phyloP scores from a whole-genome alignment of 306 rosid genomes.

The Vigna nakashimae region DNA sequence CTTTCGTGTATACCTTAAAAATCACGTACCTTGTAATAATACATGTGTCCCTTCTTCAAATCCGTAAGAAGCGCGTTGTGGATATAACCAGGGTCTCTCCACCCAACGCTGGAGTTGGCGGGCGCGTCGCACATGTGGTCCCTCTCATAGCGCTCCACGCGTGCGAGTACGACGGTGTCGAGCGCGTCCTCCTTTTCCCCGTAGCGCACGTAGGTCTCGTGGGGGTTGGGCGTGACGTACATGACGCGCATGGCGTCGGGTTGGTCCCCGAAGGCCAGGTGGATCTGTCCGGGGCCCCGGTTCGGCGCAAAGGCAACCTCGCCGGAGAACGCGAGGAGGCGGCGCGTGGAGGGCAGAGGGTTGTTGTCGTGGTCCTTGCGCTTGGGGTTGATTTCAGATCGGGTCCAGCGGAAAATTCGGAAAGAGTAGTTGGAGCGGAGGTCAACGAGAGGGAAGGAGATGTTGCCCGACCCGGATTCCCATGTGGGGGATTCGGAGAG shows the following conservation, averaged over 20 bases:
- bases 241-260: conserved; percentile 82
- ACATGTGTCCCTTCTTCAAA: conserved; percentile 67
- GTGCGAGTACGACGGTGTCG: conserved; percentile 53
- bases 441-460: conserved; percentile 65
- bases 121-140: conserved; percentile 87
- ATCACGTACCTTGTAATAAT: conserved; percentile 70
- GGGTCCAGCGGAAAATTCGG: conserved; percentile 85
- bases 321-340: conserved; percentile 57
- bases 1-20: too few relatives aligned
- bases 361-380: conserved; percentile 77
- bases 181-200: conserved; percentile 56
- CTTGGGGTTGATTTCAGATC: conserved; percentile 62
- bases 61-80: conserved; percentile 74
- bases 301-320: conserved; percentile 54
- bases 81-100: conserved; percentile 94
- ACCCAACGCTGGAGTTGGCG: conserved; percentile 70
- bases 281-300: conserved; percentile 82
- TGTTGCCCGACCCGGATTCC: conserved; percentile 73
- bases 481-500: conserved; percentile 65
- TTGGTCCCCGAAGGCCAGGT: conserved; percentile 64
- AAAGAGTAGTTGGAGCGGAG: conserved; percentile 86
- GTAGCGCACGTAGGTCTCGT: conserved; percentile 57
- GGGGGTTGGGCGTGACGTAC: conserved; percentile 61
- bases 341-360: conserved; percentile 68
- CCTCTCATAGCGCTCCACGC: conserved; percentile 74